These are phyloP conservation scores for Botrytis hyacinthi DNA, from an alignment of 2,329 filamentous ascomycete genomes.

Conservation along the genomic window DNA sequence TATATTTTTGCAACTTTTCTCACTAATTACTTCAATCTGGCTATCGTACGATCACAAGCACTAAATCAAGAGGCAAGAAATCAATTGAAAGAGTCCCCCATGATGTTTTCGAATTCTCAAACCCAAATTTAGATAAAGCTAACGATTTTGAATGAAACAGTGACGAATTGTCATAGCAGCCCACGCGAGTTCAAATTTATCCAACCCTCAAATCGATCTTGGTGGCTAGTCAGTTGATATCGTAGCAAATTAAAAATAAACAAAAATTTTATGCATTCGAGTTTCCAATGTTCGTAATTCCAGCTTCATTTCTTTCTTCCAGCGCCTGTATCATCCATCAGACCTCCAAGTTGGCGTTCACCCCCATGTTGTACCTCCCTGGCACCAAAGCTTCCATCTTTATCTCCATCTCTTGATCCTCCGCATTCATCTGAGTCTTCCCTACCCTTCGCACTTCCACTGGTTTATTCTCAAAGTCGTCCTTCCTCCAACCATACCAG, in stretches of 20 bases:
- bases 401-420: neutral
- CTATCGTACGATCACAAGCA: neutral
- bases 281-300: neutral
- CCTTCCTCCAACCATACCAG: neutral
- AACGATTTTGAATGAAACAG: neutral
- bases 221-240: neutral
- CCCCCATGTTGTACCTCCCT: neutral
- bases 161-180: neutral
- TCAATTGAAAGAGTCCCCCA: neutral
- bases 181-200: neutral
- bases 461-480: neutral
- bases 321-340: neutral
- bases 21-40: neutral
- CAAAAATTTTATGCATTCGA: neutral
- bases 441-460: neutral
- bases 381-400: neutral
- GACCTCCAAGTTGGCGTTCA: neutral
- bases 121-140: neutral
- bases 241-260: neutral
- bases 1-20: neutral
- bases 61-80: neutral
- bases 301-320: neutral
- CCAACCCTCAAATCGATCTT: neutral
- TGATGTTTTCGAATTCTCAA: neutral
- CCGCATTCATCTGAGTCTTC: accelerated